Conservation (phyloP, 306 rosid species). For the Abrus pulchellus region DNA sequence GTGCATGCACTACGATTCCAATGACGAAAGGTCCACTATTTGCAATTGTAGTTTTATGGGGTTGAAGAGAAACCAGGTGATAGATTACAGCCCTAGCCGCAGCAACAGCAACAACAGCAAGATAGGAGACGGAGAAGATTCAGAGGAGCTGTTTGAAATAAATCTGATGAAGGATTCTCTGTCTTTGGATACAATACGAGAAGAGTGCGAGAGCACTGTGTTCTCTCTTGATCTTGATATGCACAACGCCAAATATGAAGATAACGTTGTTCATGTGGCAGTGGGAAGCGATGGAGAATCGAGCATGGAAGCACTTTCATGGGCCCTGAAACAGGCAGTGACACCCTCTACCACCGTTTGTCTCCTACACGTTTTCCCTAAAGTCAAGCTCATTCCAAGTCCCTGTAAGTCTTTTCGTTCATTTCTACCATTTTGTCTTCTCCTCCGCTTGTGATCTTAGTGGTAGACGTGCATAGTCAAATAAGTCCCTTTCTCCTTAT, state of each 20-base stretch:
- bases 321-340: constrained; percentile 67
- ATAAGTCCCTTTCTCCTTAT: constrained; percentile 9
- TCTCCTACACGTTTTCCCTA: constrained; percentile 78
- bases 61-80: constrained; percentile 44
- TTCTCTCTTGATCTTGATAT: constrained; percentile 49
- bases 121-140: constrained; percentile 57
- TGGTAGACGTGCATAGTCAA: background rate
- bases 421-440: background rate
- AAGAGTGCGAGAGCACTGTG: constrained; percentile 59
- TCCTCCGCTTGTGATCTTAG: background rate
- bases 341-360: constrained; percentile 51
- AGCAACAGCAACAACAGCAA: constrained; percentile 29
- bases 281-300: constrained; percentile 56
- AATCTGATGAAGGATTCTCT: constrained; percentile 47
- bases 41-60: constrained; percentile 40
- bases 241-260: background rate
- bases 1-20: constrained; percentile 18
- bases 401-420: constrained; percentile 61
- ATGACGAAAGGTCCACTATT: constrained; percentile 1
- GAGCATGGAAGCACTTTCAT: constrained; percentile 70
- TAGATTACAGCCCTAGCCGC: background rate
- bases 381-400: constrained; percentile 62
- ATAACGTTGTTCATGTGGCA: constrained; percentile 68
- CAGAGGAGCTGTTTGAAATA: constrained; percentile 42
- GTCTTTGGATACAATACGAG: constrained; percentile 57